These are phyloP conservation scores for Bjerkandera adusta DNA, from an alignment of 1,284 basidiomycete genomes.

Conservation along the genomic window DNA sequence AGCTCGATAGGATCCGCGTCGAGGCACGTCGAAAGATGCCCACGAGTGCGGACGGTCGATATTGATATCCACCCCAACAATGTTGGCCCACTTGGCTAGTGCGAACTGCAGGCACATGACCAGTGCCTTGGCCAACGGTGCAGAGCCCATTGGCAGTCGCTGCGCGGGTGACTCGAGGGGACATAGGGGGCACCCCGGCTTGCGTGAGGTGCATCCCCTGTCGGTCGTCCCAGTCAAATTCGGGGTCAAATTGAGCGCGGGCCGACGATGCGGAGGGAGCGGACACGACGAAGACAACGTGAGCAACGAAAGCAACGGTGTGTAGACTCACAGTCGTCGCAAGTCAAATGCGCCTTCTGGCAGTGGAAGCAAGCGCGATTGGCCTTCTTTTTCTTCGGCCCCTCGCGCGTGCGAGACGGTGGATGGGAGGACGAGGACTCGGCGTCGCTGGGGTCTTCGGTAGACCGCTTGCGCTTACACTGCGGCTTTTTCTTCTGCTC, in stretches of 20 bases:
- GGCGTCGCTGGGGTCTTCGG: conserved; percentile 50
- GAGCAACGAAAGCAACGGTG: conserved; percentile 13
- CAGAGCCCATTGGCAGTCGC: too few relatives aligned
- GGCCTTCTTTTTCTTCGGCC: conserved; percentile 89
- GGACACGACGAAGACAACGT: neutral
- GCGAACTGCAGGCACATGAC: too few relatives aligned
- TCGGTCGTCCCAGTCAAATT: conserved; percentile 8
- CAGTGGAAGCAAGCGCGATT: conserved; percentile 93
- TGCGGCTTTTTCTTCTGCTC: conserved; percentile 24
- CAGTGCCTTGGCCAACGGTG: too few relatives aligned
- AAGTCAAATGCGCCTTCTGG: conserved; percentile 95
- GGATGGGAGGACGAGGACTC: conserved; percentile 39
- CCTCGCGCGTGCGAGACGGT: conserved; percentile 48
- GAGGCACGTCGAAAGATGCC: too few relatives aligned
- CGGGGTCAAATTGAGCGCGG: conserved; percentile 1
- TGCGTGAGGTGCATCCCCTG: conserved; percentile 1
- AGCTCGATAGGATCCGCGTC: too few relatives aligned
- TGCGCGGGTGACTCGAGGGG: too few relatives aligned
- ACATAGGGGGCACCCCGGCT: too few relatives aligned
- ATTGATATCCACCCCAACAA: too few relatives aligned
- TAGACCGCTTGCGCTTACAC: conserved; percentile 44
- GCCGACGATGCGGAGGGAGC: conserved; percentile 11
- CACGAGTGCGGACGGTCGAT: too few relatives aligned
- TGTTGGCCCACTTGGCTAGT: too few relatives aligned
- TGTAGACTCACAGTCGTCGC: conserved; percentile 81